Evolutionary conservation across 306 rosid genomes (phyloP).

Genomic region (Cicer cuneatum): DNA sequence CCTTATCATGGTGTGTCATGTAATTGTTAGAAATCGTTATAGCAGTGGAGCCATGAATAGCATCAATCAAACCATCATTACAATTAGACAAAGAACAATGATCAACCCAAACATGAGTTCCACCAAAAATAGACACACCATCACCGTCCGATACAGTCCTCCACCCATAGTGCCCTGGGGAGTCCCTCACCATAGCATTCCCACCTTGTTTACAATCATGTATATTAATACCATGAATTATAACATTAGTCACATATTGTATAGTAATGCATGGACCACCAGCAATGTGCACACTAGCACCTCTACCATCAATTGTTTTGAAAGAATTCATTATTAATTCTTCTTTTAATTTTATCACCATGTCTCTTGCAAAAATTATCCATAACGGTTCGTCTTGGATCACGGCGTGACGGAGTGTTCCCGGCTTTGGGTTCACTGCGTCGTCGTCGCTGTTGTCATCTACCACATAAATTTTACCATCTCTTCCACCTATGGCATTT

Average conservation of each 20-base stretch:
- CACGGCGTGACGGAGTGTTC: slow-evolving; percentile 82
- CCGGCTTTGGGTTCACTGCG: slow-evolving; percentile 77
- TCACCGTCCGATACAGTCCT: slow-evolving; percentile 95
- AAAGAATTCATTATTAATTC: slow-evolving; percentile 94
- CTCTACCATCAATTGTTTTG: slow-evolving; percentile 90
- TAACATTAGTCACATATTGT: slow-evolving; percentile 83
- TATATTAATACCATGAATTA: slow-evolving; percentile 78
- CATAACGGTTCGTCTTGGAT: slow-evolving; percentile 92
- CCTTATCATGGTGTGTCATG: slow-evolving; percentile 97
- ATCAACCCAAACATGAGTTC: slow-evolving; percentile 88
- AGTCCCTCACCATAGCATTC: slow-evolving; percentile 80
- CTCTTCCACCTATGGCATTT: slow-evolving; percentile 78
- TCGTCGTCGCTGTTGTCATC: slow-evolving; percentile 67
- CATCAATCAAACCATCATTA: slow-evolving; percentile 80
- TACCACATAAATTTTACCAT: slow-evolving; percentile 76
- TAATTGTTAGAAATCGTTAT: slow-evolving; percentile 89
- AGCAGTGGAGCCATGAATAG: slow-evolving; percentile 82
- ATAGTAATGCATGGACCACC: slow-evolving; percentile 95
- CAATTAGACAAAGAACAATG: slow-evolving; percentile 87
- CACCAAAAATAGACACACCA: slow-evolving; percentile 93
- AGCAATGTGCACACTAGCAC: slow-evolving; percentile 88
- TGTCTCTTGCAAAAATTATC: slow-evolving; percentile 84
- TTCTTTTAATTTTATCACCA: slow-evolving; percentile 76
- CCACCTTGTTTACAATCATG: slow-evolving; percentile 96
- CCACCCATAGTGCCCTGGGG: slow-evolving; percentile 87